Percentiles rank a stretch among this genome's conserved stretches.
These are phyloP conservation scores for Diplodia sapinea DNA, from an alignment of 2,329 filamentous ascomycete species.

Conservation along the genomic window DNA sequence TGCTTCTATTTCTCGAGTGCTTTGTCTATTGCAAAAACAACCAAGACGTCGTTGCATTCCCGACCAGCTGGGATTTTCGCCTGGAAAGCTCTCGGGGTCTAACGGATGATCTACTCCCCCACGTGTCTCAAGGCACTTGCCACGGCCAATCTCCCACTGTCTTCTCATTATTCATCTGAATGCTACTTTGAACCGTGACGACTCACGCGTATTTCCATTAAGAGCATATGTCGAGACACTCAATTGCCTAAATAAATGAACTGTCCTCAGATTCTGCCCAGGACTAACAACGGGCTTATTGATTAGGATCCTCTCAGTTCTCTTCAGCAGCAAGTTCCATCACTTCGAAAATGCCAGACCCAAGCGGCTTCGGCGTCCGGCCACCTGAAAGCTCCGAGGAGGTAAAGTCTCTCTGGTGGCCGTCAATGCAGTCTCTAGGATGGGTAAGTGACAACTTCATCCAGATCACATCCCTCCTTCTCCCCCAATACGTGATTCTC, in stretches of 20 bases:
- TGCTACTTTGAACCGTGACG: not conserved
- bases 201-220: not conserved
- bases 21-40: too few species aligned
- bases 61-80: too few species aligned
- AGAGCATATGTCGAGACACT: not conserved
- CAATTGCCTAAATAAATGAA: not conserved
- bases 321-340: too few species aligned
- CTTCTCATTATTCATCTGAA: not conserved
- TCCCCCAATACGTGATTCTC: too few species aligned
- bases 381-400: slow-evolving; percentile 37
- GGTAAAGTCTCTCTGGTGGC: slow-evolving; percentile 44
- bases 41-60: too few species aligned
- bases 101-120: too few species aligned
- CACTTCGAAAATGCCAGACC: not conserved
- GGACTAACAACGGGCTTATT: not conserved
- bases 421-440: slow-evolving; percentile 43
- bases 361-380: slow-evolving; percentile 35
- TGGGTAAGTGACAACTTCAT: slow-evolving; percentile 39
- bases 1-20: not conserved
- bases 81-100: too few species aligned
- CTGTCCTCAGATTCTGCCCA: not conserved
- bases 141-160: too few species aligned
- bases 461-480: too few species aligned
- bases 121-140: too few species aligned
- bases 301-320: not conserved